Evolutionary conservation across 805 yeast genomes (phyloP).

Genomic region (Candida morakotiae): DNA sequence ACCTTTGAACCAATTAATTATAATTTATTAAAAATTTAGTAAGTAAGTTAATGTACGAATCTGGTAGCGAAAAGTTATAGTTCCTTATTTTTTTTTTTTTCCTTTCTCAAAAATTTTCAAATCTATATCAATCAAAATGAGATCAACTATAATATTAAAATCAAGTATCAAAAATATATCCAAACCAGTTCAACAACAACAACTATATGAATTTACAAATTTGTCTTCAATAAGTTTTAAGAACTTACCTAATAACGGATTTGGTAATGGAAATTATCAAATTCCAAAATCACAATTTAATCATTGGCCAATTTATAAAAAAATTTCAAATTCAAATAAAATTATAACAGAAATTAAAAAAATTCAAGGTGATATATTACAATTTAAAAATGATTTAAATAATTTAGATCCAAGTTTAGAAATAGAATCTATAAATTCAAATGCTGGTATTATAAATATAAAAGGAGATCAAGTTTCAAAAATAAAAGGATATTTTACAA

Average conservation of each 20-base stretch:
- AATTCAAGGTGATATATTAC: conserved; percentile 63
- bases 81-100: neutral
- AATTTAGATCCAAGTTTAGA: conserved; percentile 45
- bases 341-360: conserved; percentile 71
- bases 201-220: conserved; percentile 19
- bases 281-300: conserved; percentile 55
- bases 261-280: conserved; percentile 35
- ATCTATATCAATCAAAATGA: too few species aligned
- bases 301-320: conserved; percentile 78
- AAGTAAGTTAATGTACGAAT: neutral
- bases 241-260: conserved; percentile 30
- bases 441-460: conserved; percentile 34
- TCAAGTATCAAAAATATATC: neutral
- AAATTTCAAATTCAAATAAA: conserved; percentile 53
- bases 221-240: conserved; percentile 19
- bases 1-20: neutral
- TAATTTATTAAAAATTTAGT: neutral
- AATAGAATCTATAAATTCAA: conserved; percentile 26
- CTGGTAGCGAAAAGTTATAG: neutral
- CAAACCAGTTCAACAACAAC: neutral
- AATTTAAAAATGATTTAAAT: conserved; percentile 64
- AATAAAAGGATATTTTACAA: conserved; percentile 25
- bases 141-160: conserved; percentile 1
- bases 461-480: conserved; percentile 36
- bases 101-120: neutral